Evolutionary conservation across 768 basidiomycete genomes (phyloP).

Genomic region (Leccinum pellstonianum): DNA sequence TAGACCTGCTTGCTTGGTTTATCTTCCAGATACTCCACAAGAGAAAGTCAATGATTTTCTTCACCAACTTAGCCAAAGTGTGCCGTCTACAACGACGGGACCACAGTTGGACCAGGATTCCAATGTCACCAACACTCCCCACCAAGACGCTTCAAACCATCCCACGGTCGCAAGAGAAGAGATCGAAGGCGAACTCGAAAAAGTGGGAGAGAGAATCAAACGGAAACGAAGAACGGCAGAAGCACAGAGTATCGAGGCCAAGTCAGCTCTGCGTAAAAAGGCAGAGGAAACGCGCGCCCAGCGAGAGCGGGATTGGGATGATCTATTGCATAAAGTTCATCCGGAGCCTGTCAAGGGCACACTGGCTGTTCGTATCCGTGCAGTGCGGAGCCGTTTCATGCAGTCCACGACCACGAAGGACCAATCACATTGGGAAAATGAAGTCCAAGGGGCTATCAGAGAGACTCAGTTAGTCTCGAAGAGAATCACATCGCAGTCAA

Average conservation of each 20-base stretch:
- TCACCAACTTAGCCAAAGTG: constrained; percentile 44
- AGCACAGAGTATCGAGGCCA: constrained; percentile 43
- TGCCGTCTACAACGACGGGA: constrained; percentile 28
- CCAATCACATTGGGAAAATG: constrained; percentile 58
- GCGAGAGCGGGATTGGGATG: constrained; percentile 67
- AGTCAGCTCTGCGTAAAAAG: constrained; percentile 57
- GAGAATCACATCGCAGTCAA: constrained; percentile 40
- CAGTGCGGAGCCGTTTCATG: constrained; percentile 56
- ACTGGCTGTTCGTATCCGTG: constrained; percentile 49
- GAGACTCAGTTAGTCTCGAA: constrained; percentile 53
- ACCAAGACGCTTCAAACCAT: constrained; percentile 44
- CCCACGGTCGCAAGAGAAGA: constrained; percentile 42
- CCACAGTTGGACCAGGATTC: constrained; percentile 47
- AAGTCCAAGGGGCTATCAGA: constrained; percentile 53
- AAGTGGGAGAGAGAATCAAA: constrained; percentile 36
- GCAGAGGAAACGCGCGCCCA: constrained; percentile 58
- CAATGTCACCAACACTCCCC: constrained; percentile 57
- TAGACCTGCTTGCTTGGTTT: constrained; percentile 60
- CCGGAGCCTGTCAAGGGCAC: constrained; percentile 50
- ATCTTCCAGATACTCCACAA: constrained; percentile 58
- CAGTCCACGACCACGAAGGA: constrained; percentile 54
- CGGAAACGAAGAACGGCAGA: constrained; percentile 29
- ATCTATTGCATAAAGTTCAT: constrained; percentile 53
- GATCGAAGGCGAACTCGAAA: constrained; percentile 43
- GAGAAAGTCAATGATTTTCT: constrained; percentile 60